phyloP scores from a whole-genome alignment of 352 stramenopile genomes.

The Globisporangium perplexum region DNA sequence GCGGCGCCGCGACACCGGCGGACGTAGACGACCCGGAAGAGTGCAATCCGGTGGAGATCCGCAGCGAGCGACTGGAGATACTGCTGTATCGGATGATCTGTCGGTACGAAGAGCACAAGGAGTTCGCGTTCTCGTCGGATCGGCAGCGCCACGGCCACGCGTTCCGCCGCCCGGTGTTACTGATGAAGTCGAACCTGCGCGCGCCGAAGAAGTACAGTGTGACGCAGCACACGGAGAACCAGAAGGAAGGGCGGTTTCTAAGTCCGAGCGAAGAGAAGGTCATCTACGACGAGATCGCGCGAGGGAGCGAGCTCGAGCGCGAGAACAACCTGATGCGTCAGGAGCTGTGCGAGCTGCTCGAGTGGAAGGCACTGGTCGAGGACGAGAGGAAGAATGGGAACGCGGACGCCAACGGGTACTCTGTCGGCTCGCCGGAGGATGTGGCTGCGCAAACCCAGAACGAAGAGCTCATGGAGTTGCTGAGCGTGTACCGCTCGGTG shows the following conservation, averaged over 20 bases:
- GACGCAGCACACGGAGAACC: constrained; percentile 28
- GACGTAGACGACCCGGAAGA: constrained; percentile 34
- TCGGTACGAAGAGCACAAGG: constrained; percentile 79
- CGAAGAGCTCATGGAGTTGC: constrained; percentile 47
- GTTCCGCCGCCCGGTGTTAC: constrained; percentile 10
- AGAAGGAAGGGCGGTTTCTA: constrained; percentile 19
- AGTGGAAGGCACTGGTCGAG: constrained; percentile 67
- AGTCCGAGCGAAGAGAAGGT: constrained; percentile 28
- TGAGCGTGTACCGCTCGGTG: constrained; percentile 65
- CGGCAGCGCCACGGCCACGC: constrained; percentile 20
- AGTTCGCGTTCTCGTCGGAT: constrained; percentile 46
- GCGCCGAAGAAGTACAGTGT: constrained; percentile 46
- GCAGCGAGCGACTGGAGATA: constrained; percentile 75
- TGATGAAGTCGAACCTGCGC: constrained; percentile 29
- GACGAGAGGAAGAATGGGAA: constrained; percentile 34
- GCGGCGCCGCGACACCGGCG: constrained; percentile 34
- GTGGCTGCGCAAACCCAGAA: constrained; percentile 15
- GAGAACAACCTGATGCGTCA: constrained; percentile 68
- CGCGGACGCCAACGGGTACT: constrained; percentile 15
- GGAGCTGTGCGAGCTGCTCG: constrained; percentile 62
- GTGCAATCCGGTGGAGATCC: constrained; percentile 35
- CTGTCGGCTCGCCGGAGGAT: constrained; percentile 1
- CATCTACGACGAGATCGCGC: constrained; percentile 30
- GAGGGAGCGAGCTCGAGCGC: constrained; percentile 41
- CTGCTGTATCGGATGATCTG: constrained; percentile 85